Evolutionary conservation across 306 rosid genomes (phyloP).

Genomic region (Prunus armeniaca): DNA sequence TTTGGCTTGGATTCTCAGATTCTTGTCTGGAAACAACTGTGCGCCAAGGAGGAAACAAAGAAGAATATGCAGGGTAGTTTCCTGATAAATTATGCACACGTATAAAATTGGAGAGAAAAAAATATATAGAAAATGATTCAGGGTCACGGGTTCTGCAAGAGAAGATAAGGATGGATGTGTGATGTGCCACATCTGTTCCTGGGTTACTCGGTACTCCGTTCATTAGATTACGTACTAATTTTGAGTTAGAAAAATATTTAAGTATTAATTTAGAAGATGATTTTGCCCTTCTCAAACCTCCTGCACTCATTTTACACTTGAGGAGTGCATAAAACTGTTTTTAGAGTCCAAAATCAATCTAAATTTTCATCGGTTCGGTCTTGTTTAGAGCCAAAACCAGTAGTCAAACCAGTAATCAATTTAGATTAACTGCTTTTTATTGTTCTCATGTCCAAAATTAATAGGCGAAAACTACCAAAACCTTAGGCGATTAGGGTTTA

Average conservation of each 20-base stretch:
- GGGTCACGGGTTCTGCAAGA: neutral
- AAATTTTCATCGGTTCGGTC: no score
- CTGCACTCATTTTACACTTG: no score
- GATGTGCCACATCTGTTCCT: slow-evolving; percentile 3
- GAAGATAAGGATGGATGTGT: neutral
- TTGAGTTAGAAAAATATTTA: no score
- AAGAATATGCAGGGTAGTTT: neutral
- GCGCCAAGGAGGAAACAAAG: neutral
- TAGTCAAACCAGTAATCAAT: no score
- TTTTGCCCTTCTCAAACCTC: no score
- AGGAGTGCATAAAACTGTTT: no score
- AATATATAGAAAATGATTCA: neutral
- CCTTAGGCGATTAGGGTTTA: neutral
- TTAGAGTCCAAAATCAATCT: no score
- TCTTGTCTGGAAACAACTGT: neutral
- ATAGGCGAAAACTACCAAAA: slow-evolving; percentile 8
- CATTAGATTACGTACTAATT: neutral
- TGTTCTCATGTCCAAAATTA: no score
- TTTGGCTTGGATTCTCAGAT: neutral
- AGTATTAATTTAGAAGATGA: no score
- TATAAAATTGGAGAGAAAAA: neutral
- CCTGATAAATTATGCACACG: neutral
- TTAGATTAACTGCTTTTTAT: no score
- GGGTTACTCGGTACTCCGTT: neutral
- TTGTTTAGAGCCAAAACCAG: no score